phyloP scores from a whole-genome alignment of 768 basidiomycete genomes.

The Boletus reticulatus region DNA sequence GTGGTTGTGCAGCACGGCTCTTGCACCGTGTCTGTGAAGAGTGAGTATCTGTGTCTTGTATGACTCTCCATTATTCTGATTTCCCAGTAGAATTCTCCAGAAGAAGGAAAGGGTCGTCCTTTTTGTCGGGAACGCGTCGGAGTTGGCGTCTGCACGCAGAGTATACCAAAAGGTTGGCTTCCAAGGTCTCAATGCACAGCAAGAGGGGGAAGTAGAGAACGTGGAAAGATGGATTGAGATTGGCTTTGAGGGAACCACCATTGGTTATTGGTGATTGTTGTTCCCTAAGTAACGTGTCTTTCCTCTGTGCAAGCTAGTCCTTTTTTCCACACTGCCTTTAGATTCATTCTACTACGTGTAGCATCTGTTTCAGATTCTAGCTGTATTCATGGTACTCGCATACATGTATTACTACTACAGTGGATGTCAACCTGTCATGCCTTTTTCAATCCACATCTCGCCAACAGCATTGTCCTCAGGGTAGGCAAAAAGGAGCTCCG shows the following conservation, averaged over 20 bases:
- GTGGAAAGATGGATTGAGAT: constrained; percentile 60
- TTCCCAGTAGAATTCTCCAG: constrained; percentile 30
- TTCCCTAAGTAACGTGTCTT: neutral
- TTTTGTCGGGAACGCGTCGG: constrained; percentile 53
- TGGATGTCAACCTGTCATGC: constrained; percentile 5
- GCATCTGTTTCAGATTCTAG: neutral
- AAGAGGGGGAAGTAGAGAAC: constrained; percentile 36
- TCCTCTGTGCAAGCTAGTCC: neutral
- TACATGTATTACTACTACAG: neutral
- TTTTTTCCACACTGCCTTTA: neutral
- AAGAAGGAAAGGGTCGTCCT: constrained; percentile 53
- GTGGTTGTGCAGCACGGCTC: constrained; percentile 60
- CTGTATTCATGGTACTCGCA: constrained; percentile 4
- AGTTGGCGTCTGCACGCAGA: constrained; percentile 43
- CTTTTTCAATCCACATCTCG: constrained; percentile 33
- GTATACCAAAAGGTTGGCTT: constrained; percentile 72
- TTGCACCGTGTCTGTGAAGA: constrained; percentile 54
- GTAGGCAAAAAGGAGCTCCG: constrained; percentile 40
- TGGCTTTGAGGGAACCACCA: constrained; percentile 49
- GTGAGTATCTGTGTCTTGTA: constrained; percentile 34
- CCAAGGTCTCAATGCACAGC: constrained; percentile 41
- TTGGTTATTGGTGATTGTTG: constrained; percentile 71
- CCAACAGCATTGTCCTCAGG: constrained; percentile 47
- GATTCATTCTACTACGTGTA: neutral
- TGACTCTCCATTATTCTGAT: constrained; percentile 4